Base-by-base conservation (phyloP, 208 protist species). In the Entamoeba histolytica region DNA sequence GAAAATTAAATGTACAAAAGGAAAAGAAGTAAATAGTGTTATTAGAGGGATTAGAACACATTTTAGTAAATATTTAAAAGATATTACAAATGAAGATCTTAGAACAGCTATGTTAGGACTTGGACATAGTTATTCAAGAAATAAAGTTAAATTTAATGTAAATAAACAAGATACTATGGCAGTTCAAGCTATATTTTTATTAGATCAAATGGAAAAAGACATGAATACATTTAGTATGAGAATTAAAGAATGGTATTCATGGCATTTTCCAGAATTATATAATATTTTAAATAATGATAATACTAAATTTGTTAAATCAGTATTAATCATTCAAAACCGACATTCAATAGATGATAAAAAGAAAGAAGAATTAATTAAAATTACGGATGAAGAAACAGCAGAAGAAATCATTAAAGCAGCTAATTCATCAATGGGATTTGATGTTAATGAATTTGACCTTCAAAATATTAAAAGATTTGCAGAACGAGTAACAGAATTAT, bases 151-250 rank as follows among this genome's bases (percentile, higher is more conserved):
- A 96, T 99, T 99, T 96, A 98, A 97, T 47, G 98, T 98, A 8
- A 98, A 99, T 94, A 99, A 99, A 97, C 98, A 99, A 93, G 99
- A 99, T 94, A 99, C 98, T 94, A 99, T 99, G 99, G 99, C 99
- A 92, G 97, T 99, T 92, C 98, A 99, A 96, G 98, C 99, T 49
- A 98, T 99, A 73, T 44, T 92, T n/a, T 52, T 95, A 2, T 96
- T 99, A 5, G 98, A 99, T 95, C 98, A 99, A 94, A 95, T 99
- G 12, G 98, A 99, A 95, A 99, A 99, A 96, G 98, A 99, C 95
- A 97, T 99, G 91, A 99, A 99, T 96, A 99, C 98, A 94, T 99
- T 99, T 95, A 39, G 97, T 10, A 99, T 99, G 98, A 97, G 98
- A 91, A 97, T 98, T 44, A 94, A 95, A 78, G 98, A 99, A 96